These are phyloP conservation scores for Fistulinella prunicolor DNA, from an alignment of 768 basidiomycete species.

Conservation along the genomic window DNA sequence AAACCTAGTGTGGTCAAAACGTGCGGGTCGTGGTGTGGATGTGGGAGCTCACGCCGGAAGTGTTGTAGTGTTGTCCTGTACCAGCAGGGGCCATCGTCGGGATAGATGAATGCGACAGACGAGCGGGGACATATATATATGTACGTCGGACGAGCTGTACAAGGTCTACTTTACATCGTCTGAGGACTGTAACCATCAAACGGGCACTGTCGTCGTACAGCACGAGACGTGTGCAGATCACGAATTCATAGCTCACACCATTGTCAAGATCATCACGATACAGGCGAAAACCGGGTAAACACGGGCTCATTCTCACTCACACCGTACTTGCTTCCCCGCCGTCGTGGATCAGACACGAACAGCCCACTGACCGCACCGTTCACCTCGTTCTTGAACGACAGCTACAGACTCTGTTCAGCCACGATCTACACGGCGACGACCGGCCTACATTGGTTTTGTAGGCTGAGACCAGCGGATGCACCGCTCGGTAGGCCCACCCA, in stretches of 20 bases:
- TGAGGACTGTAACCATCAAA: too few relatives aligned
- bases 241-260: too few relatives aligned
- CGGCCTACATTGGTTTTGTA: slow-evolving; percentile 43
- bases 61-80: not conserved
- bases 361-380: slow-evolving; percentile 13
- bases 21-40: too few relatives aligned
- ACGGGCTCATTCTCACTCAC: not conserved
- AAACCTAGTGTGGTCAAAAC: slow-evolving; percentile 1
- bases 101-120: not conserved
- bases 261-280: slow-evolving; percentile 20
- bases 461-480: slow-evolving; percentile 39
- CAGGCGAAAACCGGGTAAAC: slow-evolving; percentile 19
- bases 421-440: not conserved
- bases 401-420: slow-evolving; percentile 11
- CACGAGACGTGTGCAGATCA: too few relatives aligned
- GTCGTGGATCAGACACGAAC: slow-evolving; percentile 22
- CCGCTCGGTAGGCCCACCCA: slow-evolving; percentile 51
- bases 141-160: too few relatives aligned
- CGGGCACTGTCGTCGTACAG: too few relatives aligned
- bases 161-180: too few relatives aligned
- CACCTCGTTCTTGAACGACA: slow-evolving; percentile 24
- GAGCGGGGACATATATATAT: too few relatives aligned
- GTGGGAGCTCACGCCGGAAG: too few relatives aligned
- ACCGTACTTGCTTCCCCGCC: too few relatives aligned
- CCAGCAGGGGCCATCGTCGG: slow-evolving; percentile 14